Evolutionary conservation across 2,329 filamentous ascomycete genomes (phyloP), one percentile per base, ranked within the genome.

Genomic region (Fusarium chlamydosporum): DNA sequence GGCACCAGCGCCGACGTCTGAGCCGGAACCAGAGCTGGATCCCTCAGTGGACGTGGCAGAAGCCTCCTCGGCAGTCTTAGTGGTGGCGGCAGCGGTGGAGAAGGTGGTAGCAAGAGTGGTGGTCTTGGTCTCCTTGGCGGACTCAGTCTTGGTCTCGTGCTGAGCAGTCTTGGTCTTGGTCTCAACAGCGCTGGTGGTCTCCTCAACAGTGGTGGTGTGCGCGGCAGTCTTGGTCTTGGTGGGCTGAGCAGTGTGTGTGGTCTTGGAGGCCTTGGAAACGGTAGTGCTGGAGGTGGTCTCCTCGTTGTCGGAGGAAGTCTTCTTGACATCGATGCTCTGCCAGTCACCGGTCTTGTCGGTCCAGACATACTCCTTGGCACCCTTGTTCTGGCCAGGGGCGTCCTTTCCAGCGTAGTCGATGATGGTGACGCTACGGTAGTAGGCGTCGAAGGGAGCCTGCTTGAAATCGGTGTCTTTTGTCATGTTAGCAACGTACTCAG

Each of bases 361-460:
- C 73, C 83, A 89, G 61, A 79, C 73, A 80, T 89, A 89, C 79
- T 85, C 78, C 74, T 80, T 83, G 67, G 84, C 83, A 55, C 79
- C 78, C 42, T 73, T 72, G 71, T 57, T 68, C 57, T 67, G 50
- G 61, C 76, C 76, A 59, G 81, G 74, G 52, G 79, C 79, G 56
- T 78, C 75, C 67, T 83, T 83, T 76, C 86, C 85, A 74, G 81
- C 81, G 78, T 84, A 86, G 80, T 89, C 86, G 71, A 79, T 75
- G 66, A 89, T 83, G 68, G 77, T 82, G 71, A 88, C 76, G 74
- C 79, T 82, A 82, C 87, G 82, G 85, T 88, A 88, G 82, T 84
- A 84, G 73, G 81, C 86, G 55, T 78, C 75, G 80, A 86, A 87
- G 61, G 86, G 86, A 62, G 77, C 84, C 71, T 85, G 69, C 69